phyloP scores from a whole-genome alignment of 257 asterid species.

The Solanum neorickii region DNA sequence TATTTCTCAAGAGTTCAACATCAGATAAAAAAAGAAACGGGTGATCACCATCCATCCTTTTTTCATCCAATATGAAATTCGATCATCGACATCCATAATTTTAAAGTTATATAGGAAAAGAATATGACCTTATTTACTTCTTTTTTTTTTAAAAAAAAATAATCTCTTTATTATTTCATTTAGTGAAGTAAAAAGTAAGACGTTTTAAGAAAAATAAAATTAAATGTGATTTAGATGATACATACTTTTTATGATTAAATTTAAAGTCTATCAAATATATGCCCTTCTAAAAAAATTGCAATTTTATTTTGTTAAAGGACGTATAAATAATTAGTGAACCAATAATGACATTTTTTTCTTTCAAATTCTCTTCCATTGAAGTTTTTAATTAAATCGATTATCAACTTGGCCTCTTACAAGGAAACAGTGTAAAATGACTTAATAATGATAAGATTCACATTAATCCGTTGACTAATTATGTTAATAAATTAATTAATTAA shows the following conservation, averaged over 20 bases:
- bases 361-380: neutral
- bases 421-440: constrained; percentile 6
- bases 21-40: no score
- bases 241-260: neutral
- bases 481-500: neutral
- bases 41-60: neutral
- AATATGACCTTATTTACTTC: neutral
- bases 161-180: no score
- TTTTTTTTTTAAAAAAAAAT: no score
- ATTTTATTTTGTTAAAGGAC: neutral
- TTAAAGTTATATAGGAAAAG: neutral
- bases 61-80: neutral
- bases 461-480: constrained; percentile 8
- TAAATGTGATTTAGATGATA: no score
- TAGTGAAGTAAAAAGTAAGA: neutral
- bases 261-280: neutral
- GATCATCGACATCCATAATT: neutral
- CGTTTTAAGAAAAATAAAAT: neutral
- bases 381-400: neutral
- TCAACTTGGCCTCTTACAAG: neutral
- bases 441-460: neutral
- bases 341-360: neutral
- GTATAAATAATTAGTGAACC: neutral
- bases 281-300: neutral
- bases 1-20: no score